Evolutionary conservation across 2,329 filamentous ascomycete species (phyloP).

Genomic region (Didymellaceae sp.): DNA sequence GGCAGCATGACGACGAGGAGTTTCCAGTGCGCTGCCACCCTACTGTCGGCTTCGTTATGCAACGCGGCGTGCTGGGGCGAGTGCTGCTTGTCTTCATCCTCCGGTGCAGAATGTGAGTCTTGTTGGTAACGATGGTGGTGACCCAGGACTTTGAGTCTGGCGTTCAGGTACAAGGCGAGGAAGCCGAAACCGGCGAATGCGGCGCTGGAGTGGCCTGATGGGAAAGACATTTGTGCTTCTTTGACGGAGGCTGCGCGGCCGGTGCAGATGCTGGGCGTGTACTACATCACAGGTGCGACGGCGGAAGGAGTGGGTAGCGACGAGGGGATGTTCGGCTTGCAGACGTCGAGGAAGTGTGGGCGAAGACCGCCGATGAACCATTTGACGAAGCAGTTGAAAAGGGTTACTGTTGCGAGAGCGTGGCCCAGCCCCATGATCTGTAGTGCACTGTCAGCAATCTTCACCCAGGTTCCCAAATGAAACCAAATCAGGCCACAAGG

Average conservation of each 20-base stretch:
- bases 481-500: too few species aligned
- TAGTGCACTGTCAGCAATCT: not conserved
- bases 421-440: constrained; percentile 41
- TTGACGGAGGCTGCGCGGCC: constrained; percentile 19
- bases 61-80: not conserved
- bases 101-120: too few species aligned
- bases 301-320: not conserved
- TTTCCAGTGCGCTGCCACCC: constrained; percentile 71
- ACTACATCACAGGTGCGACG: constrained; percentile 15
- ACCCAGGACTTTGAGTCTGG: constrained; percentile 31
- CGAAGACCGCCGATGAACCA: constrained; percentile 43
- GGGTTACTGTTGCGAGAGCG: constrained; percentile 34
- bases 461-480: too few species aligned
- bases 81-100: not conserved
- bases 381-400: constrained; percentile 43
- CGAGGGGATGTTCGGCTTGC: constrained; percentile 21
- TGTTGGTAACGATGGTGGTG: too few species aligned
- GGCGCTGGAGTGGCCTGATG: constrained; percentile 37
- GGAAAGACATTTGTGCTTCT: constrained; percentile 42
- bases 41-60: not conserved
- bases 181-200: constrained; percentile 44
- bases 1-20: constrained; percentile 66
- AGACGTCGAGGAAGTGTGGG: constrained; percentile 42
- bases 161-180: constrained; percentile 38
- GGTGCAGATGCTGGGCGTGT: constrained; percentile 25